Evolutionary conservation across 306 rosid genomes (phyloP).

Genomic region (Acacia melanoxylon): DNA sequence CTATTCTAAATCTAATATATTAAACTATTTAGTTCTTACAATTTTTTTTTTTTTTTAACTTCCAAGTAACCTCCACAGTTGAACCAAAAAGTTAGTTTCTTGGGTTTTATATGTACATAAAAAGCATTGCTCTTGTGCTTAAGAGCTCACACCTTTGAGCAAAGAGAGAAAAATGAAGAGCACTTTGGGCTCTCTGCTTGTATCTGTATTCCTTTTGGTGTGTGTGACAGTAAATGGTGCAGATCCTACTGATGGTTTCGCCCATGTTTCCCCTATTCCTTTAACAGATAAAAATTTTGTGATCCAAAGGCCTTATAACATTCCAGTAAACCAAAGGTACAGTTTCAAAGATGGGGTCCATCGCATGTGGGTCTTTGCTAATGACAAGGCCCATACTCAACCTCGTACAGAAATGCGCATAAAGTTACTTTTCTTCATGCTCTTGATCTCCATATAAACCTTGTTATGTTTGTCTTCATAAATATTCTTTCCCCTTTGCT

Average conservation of each 20-base stretch:
- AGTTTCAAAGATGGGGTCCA: conserved; percentile 39
- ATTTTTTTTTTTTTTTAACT: neutral
- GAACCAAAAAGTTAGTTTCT: neutral
- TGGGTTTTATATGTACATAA: neutral
- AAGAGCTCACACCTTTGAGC: neutral
- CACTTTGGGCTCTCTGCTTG: neutral
- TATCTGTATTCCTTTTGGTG: neutral
- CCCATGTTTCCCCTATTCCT: conserved; percentile 43
- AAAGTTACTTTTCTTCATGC: conserved; percentile 2
- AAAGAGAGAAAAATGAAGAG: conserved; percentile 21
- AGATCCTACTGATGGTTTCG: conserved; percentile 54
- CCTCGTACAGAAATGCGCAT: conserved; percentile 56
- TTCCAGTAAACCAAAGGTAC: conserved; percentile 39
- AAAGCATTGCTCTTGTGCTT: neutral
- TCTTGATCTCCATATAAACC: neutral
- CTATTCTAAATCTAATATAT: neutral
- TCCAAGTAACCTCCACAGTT: neutral
- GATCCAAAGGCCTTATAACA: conserved; percentile 44
- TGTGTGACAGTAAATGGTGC: conserved; percentile 10
- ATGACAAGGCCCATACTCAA: conserved; percentile 50
- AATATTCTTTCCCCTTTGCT: neutral
- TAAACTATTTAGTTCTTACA: neutral
- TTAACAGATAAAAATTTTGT: conserved; percentile 32
- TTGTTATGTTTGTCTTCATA: neutral
- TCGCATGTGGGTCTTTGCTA: conserved; percentile 46